phyloP scores from a whole-genome alignment of 164 flowering plant species.

The Sextonia rubra region DNA sequence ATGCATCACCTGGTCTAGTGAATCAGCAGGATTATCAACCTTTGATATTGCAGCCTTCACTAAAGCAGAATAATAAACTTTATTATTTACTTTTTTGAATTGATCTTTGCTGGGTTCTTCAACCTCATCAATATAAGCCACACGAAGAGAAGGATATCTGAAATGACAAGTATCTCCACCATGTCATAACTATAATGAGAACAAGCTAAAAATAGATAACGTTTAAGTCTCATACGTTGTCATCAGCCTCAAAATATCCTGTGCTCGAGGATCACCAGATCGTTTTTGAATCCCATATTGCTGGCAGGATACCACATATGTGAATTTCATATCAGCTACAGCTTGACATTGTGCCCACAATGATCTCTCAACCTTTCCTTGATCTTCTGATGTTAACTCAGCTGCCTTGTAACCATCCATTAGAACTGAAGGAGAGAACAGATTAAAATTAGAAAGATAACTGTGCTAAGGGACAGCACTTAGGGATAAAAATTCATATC shows the following conservation, averaged over 20 bases:
- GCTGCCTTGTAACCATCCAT: slow-evolving; percentile 78
- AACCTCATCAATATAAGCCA: slow-evolving; percentile 95
- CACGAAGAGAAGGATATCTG: slow-evolving; percentile 94
- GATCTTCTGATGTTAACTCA: slow-evolving; percentile 54
- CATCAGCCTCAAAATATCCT: slow-evolving; percentile 65
- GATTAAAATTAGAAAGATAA: not conserved
- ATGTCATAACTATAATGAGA: not conserved
- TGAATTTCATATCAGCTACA: slow-evolving; percentile 76
- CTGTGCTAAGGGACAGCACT: not conserved
- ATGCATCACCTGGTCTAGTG: slow-evolving; percentile 70
- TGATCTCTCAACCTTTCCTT: slow-evolving; percentile 51
- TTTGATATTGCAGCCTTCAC: slow-evolving; percentile 83
- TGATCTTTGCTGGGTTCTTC: slow-evolving; percentile 70
- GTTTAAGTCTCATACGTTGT: slow-evolving; percentile 30
- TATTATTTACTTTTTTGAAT: slow-evolving; percentile 54
- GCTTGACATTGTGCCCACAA: slow-evolving; percentile 72
- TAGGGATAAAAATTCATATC: not conserved
- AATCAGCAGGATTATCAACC: slow-evolving; percentile 50
- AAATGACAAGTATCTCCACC: slow-evolving; percentile 7
- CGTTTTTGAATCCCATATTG: slow-evolving; percentile 68
- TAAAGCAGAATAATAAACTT: slow-evolving; percentile 76
- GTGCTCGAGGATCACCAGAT: slow-evolving; percentile 61
- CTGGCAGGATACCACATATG: slow-evolving; percentile 79
- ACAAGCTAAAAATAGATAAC: not conserved
- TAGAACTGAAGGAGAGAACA: slow-evolving; percentile 32